phyloP scores from a whole-genome alignment of 73 alveolate genomes.

The Paramecium biaurelia region DNA sequence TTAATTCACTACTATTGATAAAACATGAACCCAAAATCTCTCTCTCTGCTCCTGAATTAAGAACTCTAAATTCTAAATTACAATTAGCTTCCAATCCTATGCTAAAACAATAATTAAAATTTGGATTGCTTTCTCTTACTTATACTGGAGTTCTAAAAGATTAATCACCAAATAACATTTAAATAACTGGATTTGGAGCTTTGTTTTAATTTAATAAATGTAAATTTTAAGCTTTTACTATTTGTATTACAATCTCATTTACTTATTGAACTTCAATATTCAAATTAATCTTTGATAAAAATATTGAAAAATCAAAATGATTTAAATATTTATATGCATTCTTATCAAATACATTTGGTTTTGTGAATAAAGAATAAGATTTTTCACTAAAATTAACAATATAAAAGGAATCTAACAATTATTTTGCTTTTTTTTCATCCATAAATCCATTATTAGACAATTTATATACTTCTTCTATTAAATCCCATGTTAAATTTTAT shows the following conservation, averaged over 20 bases:
- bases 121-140: slow-evolving; percentile 30
- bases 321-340: background rate
- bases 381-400: slow-evolving; percentile 16
- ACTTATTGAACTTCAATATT: background rate
- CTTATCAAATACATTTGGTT: background rate
- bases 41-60: slow-evolving; percentile 43
- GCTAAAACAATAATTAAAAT: background rate
- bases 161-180: background rate
- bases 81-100: background rate
- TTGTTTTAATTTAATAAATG: background rate
- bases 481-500: background rate
- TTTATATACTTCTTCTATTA: background rate
- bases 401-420: background rate
- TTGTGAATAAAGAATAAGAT: background rate
- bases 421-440: background rate
- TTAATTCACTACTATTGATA: background rate
- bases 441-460: background rate
- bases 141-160: slow-evolving; percentile 15
- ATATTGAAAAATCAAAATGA: background rate
- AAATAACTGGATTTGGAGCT: background rate
- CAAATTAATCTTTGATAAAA: background rate
- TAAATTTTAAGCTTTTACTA: background rate
- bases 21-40: background rate
- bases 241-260: background rate
- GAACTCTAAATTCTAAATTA: background rate